A percentile compares a stretch with the other conserved stretches of the same genome.
phyloP scores from a whole-genome alignment of 2,329 filamentous ascomycete species.

The Plenodomus biglobosus region DNA sequence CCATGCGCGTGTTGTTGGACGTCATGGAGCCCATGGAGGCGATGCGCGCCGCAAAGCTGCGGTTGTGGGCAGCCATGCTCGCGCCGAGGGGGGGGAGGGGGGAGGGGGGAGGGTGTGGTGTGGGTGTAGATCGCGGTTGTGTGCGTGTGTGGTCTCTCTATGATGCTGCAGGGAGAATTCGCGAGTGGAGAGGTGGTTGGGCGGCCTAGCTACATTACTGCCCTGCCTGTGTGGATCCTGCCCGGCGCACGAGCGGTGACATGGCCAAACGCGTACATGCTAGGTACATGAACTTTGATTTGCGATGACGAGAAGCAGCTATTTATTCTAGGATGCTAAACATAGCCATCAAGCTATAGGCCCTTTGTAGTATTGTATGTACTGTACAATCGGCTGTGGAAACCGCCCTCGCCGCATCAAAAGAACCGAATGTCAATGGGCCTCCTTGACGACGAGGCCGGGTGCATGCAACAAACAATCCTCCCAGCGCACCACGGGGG shows the following conservation, averaged over 20 bases:
- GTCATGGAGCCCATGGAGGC: conserved; percentile 55
- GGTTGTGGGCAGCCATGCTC: conserved; percentile 36
- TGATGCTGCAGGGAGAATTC: not conserved
- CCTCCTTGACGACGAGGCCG: too few relatives aligned
- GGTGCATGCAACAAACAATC: too few relatives aligned
- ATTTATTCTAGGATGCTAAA: too few relatives aligned
- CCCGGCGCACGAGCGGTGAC: too few relatives aligned
- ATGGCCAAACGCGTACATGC: too few relatives aligned
- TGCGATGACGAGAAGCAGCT: too few relatives aligned
- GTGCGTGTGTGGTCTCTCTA: not conserved
- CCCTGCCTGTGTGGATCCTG: too few relatives aligned
- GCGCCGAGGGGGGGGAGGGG: too few relatives aligned
- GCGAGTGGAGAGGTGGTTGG: not conserved
- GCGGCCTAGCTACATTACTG: not conserved
- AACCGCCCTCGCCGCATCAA: not conserved
- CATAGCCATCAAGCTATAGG: too few relatives aligned
- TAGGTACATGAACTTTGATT: too few relatives aligned
- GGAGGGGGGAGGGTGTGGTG: not conserved
- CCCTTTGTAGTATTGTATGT: too few relatives aligned
- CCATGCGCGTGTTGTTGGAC: conserved; percentile 54
- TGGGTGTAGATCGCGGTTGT: not conserved
- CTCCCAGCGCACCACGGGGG: too few relatives aligned
- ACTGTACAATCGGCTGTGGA: not conserved
- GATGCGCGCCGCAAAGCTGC: conserved; percentile 45
- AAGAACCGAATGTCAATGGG: not conserved